These are phyloP conservation scores for Cercospora sojina DNA, from an alignment of 2,329 filamentous ascomycete species.

Conservation along the genomic window DNA sequence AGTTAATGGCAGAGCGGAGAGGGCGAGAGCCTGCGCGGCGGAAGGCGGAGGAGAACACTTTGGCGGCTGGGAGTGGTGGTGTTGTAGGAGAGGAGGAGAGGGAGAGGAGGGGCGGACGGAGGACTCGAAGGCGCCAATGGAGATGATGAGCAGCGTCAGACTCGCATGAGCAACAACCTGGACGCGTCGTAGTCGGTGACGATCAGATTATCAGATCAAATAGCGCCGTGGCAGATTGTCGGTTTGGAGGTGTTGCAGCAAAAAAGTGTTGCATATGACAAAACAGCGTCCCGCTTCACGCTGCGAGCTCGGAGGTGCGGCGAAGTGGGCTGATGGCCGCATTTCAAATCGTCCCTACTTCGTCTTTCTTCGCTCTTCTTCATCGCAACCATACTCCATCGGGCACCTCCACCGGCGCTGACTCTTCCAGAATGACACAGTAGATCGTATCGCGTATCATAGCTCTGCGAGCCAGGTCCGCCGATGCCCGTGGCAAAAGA, in stretches of 20 bases:
- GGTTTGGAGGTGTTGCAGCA: neutral
- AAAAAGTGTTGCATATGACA: neutral
- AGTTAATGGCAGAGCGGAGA: constrained; percentile 69
- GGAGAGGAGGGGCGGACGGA: neutral
- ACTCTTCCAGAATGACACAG: neutral
- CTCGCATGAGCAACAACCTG: neutral
- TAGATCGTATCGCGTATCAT: neutral
- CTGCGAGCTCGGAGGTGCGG: neutral
- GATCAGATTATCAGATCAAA: neutral
- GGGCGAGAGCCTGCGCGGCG: constrained; percentile 61
- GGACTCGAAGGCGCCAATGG: neutral
- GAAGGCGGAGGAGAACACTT: constrained; percentile 86
- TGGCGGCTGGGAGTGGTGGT: constrained; percentile 46
- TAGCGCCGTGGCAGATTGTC: neutral
- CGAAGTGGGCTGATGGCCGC: neutral
- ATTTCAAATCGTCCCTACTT: neutral
- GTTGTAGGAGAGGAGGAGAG: neutral
- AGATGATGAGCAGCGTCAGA: neutral
- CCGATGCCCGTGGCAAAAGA: neutral
- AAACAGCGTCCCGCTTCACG: neutral
- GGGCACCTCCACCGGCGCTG: neutral
- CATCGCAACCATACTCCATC: neutral
- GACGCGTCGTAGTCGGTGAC: neutral
- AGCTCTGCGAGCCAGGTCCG: neutral
- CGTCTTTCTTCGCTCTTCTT: neutral